A percentile compares a stretch with the other conserved stretches of the same genome.
These are phyloP conservation scores for Saitozyma podzolica DNA, from an alignment of 768 basidiomycete genomes.

Conservation along the genomic window DNA sequence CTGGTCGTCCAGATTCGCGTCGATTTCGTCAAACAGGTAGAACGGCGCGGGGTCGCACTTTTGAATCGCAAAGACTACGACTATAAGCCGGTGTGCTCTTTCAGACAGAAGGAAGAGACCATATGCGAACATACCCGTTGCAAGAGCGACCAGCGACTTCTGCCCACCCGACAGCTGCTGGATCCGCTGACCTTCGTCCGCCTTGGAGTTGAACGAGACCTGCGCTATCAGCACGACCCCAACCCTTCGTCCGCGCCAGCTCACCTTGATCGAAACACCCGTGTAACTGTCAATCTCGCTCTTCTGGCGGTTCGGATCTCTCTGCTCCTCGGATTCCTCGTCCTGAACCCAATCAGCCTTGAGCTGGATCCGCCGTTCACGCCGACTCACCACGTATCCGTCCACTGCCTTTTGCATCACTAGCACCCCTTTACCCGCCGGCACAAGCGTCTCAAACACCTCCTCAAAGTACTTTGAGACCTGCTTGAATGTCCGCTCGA, in stretches of 20 bases:
- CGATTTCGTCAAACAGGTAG: conserved; percentile 99
- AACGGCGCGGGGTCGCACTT: conserved; percentile 99
- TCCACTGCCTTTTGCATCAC: conserved; percentile 92
- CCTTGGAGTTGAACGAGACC: conserved; percentile 99
- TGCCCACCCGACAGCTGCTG: conserved; percentile 97
- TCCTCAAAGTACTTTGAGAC: conserved; percentile 96
- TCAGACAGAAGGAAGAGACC: conserved; percentile 11
- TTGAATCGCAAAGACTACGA: conserved; percentile 90
- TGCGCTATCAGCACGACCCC: conserved; percentile 41
- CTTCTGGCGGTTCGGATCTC: conserved; percentile 36
- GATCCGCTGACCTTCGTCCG: conserved; percentile 92
- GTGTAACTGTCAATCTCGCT: conserved; percentile 83
- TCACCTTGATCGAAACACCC: conserved; percentile 89
- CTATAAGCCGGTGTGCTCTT: conserved; percentile 1
- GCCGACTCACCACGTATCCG: conserved; percentile 59
- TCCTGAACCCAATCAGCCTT: conserved; percentile 20
- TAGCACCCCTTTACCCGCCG: conserved; percentile 82
- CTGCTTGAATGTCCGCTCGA: conserved; percentile 97
- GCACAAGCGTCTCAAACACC: conserved; percentile 93
- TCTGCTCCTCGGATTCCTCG: conserved; percentile 50
- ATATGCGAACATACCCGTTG: conserved; percentile 76
- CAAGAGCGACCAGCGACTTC: conserved; percentile 93
- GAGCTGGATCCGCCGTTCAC: background rate
- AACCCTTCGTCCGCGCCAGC: conserved; percentile 2
- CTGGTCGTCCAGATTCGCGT: conserved; percentile 95